Evolutionary conservation across 2,329 filamentous ascomycete genomes (phyloP), one percentile per base, ranked within the genome.

Genomic region (Fusarium pseudoanthophilum): DNA sequence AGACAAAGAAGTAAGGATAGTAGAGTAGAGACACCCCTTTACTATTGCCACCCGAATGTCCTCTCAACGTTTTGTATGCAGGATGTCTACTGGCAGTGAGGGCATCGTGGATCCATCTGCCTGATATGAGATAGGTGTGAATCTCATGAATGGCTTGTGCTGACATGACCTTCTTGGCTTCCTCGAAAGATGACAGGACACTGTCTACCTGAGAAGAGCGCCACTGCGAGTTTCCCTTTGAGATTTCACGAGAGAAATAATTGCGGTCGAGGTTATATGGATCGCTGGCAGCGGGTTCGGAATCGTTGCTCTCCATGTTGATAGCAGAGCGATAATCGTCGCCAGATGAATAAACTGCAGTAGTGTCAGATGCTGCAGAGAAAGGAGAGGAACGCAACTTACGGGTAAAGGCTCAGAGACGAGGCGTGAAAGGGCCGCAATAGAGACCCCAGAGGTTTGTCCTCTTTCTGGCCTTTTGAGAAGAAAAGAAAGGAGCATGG

Each of bases 11-110:
- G 10, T 24, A 24, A 43, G 42, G 42, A 2, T 43, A 43, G 42
- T 43, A 42, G 5, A 42, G 1, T 4, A 21, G 37, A 14, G 1
- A 7, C 0, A 2, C 1, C 11, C 37, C 37, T n/a, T n/a, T n/a
- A n/a, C n/a, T n/a, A n/a, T n/a, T n/a, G n/a, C n/a, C n/a, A n/a
- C n/a, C n/a, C n/a, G n/a, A n/a, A n/a, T n/a, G n/a, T n/a, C n/a
- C n/a, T n/a, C n/a, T n/a, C n/a, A n/a, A n/a, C n/a, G n/a, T n/a
- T n/a, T n/a, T n/a, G n/a, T n/a, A n/a, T n/a, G n/a, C n/a, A n/a
- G n/a, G 14, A 7, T 42, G 40, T 11, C 14, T 42, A 24, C 40
- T 42, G n/a, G 10, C 14, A 42, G n/a, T 3, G 6, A 0, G n/a
- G 15, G 1, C 10, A 42, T 42, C 40, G 10, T 11, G 9, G 21